These are phyloP conservation scores for Carex scoparia DNA, from an alignment of 176 grass and related monocot genomes.

Conservation along the genomic window DNA sequence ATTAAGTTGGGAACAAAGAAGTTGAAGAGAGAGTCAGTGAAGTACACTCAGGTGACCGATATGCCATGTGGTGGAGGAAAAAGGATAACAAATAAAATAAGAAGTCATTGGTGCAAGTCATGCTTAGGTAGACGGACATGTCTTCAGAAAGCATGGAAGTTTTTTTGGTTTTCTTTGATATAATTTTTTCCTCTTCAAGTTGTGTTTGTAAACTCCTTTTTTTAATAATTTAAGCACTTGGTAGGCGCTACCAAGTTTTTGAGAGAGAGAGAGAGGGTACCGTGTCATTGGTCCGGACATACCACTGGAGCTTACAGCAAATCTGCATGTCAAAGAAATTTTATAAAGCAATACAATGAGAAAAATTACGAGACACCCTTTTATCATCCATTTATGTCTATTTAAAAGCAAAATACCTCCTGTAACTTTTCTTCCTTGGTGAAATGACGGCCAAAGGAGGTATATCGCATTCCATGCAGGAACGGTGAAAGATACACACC, in stretches of 20 bases:
- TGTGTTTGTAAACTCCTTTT: no score
- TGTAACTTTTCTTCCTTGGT: constrained; percentile 65
- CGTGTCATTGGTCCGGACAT: constrained; percentile 61
- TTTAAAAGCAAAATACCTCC: constrained; percentile 38
- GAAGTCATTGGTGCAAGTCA: no score
- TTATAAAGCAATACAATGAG: not conserved
- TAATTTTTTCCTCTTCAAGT: no score
- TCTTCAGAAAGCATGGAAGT: no score
- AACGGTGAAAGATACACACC: constrained; percentile 73
- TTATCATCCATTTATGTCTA: constrained; percentile 1
- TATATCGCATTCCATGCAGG: constrained; percentile 71
- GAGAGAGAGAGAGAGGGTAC: constrained; percentile 31
- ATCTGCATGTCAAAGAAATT: constrained; percentile 39
- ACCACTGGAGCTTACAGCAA: constrained; percentile 71
- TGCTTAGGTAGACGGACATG: no score
- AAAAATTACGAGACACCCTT: not conserved
- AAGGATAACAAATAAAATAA: no score
- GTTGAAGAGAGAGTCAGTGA: not conserved
- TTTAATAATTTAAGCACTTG: no score
- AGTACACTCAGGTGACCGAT: no score
- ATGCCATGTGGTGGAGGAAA: no score
- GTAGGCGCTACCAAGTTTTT: no score
- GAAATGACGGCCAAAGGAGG: constrained; percentile 81
- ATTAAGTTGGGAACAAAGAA: constrained; percentile 6
- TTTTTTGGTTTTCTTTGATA: no score